Percentiles rank a stretch among this genome's conserved stretches.
These are phyloP conservation scores for Nakaseomyces sp. DNA, from an alignment of 1,139 yeast genomes.

Conservation along the genomic window DNA sequence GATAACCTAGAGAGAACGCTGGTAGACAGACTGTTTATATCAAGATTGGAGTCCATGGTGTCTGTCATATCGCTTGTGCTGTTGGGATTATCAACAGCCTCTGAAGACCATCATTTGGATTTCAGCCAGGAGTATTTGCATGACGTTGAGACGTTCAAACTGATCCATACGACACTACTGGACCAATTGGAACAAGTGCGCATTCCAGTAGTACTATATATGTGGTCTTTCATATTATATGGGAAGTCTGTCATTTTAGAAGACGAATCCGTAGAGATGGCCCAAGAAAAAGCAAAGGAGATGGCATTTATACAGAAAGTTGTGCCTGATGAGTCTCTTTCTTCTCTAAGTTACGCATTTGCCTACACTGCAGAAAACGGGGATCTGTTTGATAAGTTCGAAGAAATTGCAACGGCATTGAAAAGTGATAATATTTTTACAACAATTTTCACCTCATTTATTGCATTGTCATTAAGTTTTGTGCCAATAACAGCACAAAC, in stretches of 20 bases:
- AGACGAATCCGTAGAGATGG: constrained; percentile 29
- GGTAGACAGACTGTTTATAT: constrained; percentile 3
- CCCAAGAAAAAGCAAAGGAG: constrained; percentile 9
- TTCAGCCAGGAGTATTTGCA: neutral
- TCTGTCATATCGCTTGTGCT: neutral
- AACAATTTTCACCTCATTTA: constrained; percentile 50
- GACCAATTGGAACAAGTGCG: constrained; percentile 20
- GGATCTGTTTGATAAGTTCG: neutral
- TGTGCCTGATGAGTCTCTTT: neutral
- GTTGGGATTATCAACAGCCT: neutral
- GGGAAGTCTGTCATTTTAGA: constrained; percentile 45
- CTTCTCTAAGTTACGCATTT: neutral
- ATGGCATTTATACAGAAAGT: constrained; percentile 23
- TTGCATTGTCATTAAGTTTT: constrained; percentile 55
- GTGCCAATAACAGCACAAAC: constrained; percentile 49
- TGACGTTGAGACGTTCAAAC: constrained; percentile 1
- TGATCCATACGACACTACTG: constrained; percentile 13
- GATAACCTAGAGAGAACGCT: constrained; percentile 1
- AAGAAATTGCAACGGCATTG: constrained; percentile 1
- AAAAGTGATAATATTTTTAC: constrained; percentile 42
- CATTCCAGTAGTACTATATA: constrained; percentile 31
- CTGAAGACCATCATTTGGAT: neutral
- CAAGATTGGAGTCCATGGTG: neutral
- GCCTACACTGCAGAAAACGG: neutral
- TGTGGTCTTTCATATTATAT: constrained; percentile 64